Base-by-base conservation (phyloP, 2,329 filamentous ascomycete species). In the Cladophialophora carrionii region DNA sequence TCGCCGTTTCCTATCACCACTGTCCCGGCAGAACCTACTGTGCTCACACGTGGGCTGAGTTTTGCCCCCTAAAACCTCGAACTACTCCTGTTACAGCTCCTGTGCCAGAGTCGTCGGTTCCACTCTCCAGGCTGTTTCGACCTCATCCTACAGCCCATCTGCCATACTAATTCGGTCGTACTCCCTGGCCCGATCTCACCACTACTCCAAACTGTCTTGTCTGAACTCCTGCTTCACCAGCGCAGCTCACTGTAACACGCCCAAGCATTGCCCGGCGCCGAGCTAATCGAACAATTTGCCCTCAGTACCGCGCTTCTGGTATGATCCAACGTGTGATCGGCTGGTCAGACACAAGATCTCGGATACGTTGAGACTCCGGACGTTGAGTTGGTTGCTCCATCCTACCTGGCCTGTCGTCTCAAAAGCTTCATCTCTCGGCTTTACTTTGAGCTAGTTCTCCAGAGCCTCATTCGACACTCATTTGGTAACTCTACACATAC, bases 141-240 rank as follows among this genome's bases (percentile, higher is more conserved):
- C 61, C 63, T 60, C 66, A 61, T 56, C 57, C 55, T 41, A 29
- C 60, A 57, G 32, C 10, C 52, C 32, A 53, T 56, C 52, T 37
- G 32, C 51, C 54, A 62, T 64, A 61, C 63, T 64, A 62, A 53
- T 62, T 62, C 63, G 55, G 34, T 61, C 54, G 26, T 56, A 51
- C 43, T 54, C 51, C 34, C 52, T 46, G 56, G 37, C 22, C 41
- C 31, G 24, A 48, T 57, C 26, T 64, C 57, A 61, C 63, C 57
- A 61, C 52, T 56, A 31, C 57, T 52, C 29, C 57, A 51, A 51
- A 32, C 57, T 61, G 57, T 62, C 46, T 37, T 64, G 67, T 67
- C 67, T 69, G 62, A 69, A 31, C 66, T 66, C 59, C 59, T 69
- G 67, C 67, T 66, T 69, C 67, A 69, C 56, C 60, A 63, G 55